A percentile compares a stretch with the other conserved stretches of the same genome.
These are phyloP conservation scores for Colletotrichum gigasporum DNA, from an alignment of 2,329 filamentous ascomycete genomes.

Conservation along the genomic window DNA sequence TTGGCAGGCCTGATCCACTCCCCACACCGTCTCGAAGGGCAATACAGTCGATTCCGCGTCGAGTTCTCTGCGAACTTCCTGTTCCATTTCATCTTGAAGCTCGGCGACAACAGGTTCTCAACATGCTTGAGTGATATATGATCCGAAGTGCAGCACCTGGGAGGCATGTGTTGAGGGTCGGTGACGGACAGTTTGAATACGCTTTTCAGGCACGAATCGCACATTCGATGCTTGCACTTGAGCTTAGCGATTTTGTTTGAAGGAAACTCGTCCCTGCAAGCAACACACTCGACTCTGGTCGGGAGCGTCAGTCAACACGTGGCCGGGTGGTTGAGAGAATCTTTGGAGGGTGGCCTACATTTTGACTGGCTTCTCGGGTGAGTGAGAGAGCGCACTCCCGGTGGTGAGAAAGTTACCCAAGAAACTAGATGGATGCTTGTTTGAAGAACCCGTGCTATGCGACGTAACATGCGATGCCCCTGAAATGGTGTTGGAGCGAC, in stretches of 20 bases:
- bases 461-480: constrained; percentile 32
- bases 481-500: constrained; percentile 27
- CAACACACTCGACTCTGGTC: constrained; percentile 74
- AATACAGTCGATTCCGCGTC: constrained; percentile 80
- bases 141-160: constrained; percentile 79
- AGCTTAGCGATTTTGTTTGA: constrained; percentile 73
- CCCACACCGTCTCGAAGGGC: constrained; percentile 76
- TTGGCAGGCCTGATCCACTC: constrained; percentile 81
- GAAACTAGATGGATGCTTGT: constrained; percentile 12
- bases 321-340: constrained; percentile 13
- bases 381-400: constrained; percentile 26
- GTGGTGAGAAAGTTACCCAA: constrained; percentile 18
- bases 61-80: constrained; percentile 81
- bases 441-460: constrained; percentile 31
- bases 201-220: constrained; percentile 77
- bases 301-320: constrained; percentile 6
- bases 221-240: constrained; percentile 84
- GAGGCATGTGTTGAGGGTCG: constrained; percentile 85
- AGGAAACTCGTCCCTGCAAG: constrained; percentile 76
- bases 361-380: constrained; percentile 38
- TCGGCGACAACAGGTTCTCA: constrained; percentile 75
- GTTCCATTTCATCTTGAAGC: constrained; percentile 85
- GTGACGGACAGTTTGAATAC: constrained; percentile 79
- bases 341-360: constrained; percentile 35
- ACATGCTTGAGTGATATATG: constrained; percentile 81